Evolutionary conservation across 257 asterid species (phyloP).

Genomic region (Penstemon eatonii): DNA sequence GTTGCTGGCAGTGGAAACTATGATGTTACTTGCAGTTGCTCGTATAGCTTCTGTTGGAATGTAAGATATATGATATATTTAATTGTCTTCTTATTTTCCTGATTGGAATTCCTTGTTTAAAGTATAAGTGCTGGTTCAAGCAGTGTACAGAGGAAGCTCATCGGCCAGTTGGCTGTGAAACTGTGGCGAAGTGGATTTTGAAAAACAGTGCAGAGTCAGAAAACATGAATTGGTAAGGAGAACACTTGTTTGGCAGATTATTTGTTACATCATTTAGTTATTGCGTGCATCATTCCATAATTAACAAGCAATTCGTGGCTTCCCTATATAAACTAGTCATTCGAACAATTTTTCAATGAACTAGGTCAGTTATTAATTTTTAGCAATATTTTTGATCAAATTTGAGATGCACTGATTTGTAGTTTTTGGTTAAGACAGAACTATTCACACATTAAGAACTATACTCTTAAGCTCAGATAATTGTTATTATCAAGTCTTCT

Average conservation of each 20-base stretch:
- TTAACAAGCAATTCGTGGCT: slow-evolving; percentile 6
- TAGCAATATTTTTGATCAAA: slow-evolving; percentile 1
- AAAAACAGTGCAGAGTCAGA: slow-evolving; percentile 98
- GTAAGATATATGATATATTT: slow-evolving; percentile 52
- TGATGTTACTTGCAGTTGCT: slow-evolving; percentile 92
- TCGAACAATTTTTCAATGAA: not conserved
- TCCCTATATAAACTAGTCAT: slow-evolving; percentile 5
- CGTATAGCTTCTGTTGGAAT: slow-evolving; percentile 95
- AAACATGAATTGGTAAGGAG: slow-evolving; percentile 91
- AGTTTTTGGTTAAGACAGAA: not conserved
- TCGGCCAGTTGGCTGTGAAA: slow-evolving; percentile 95
- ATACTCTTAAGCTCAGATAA: not conserved
- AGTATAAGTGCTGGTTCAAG: slow-evolving; percentile 29
- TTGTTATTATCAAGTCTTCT: not conserved
- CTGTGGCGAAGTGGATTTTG: slow-evolving; percentile 90
- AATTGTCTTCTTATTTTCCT: slow-evolving; percentile 20
- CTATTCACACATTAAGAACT: not conserved
- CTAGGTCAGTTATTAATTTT: not conserved
- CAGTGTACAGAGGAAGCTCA: slow-evolving; percentile 99
- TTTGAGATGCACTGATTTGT: slow-evolving; percentile 11
- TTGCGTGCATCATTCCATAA: not conserved
- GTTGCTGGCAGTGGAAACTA: slow-evolving; percentile 92
- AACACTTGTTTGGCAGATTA: slow-evolving; percentile 11
- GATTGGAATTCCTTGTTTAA: slow-evolving; percentile 21
- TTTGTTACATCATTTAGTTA: slow-evolving; percentile 3